Percentiles rank a stretch among this genome's conserved stretches.
These are phyloP conservation scores for Sherardia arvensis DNA, from an alignment of 257 asterid species.

Conservation along the genomic window DNA sequence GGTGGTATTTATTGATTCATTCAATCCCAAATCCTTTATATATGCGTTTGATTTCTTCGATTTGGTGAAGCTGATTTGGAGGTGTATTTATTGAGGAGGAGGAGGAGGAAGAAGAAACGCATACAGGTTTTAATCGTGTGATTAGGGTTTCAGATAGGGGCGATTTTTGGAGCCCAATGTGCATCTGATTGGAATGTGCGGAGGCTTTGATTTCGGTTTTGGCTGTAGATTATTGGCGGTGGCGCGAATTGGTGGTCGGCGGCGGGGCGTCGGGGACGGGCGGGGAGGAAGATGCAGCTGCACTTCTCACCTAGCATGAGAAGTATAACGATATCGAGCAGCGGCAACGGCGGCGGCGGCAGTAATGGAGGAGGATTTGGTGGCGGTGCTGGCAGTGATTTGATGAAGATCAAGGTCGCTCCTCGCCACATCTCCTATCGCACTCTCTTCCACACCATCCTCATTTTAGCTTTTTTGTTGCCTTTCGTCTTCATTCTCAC, in stretches of 20 bases:
- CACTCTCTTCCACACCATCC: slow-evolving; percentile 66
- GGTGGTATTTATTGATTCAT: slow-evolving; percentile 5
- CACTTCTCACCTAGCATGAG: slow-evolving; percentile 99
- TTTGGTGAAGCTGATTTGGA: not conserved
- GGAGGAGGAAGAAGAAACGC: not conserved
- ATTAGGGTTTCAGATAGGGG: slow-evolving; percentile 17
- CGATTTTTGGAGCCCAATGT: slow-evolving; percentile 18
- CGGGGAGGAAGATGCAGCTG: slow-evolving; percentile 96
- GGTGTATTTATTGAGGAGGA: slow-evolving; percentile 7
- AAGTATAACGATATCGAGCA: slow-evolving; percentile 95
- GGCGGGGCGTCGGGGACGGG: slow-evolving; percentile 20
- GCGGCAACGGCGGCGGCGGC: slow-evolving; percentile 25
- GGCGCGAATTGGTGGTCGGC: slow-evolving; percentile 10
- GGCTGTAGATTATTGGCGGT: not conserved
- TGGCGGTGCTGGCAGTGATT: slow-evolving; percentile 47
- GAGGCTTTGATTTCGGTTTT: slow-evolving; percentile 14
- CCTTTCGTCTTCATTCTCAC: slow-evolving; percentile 92
- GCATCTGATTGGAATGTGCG: slow-evolving; percentile 20
- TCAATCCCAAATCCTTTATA: slow-evolving; percentile 7
- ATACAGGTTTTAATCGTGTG: slow-evolving; percentile 2
- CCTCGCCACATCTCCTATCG: slow-evolving; percentile 82
- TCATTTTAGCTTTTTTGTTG: slow-evolving; percentile 77
- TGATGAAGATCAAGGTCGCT: slow-evolving; percentile 93
- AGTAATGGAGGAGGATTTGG: slow-evolving; percentile 40
- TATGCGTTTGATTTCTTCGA: slow-evolving; percentile 5